Conservation (phyloP, 768 basidiomycete species). For the Gymnopilus dilepis region DNA sequence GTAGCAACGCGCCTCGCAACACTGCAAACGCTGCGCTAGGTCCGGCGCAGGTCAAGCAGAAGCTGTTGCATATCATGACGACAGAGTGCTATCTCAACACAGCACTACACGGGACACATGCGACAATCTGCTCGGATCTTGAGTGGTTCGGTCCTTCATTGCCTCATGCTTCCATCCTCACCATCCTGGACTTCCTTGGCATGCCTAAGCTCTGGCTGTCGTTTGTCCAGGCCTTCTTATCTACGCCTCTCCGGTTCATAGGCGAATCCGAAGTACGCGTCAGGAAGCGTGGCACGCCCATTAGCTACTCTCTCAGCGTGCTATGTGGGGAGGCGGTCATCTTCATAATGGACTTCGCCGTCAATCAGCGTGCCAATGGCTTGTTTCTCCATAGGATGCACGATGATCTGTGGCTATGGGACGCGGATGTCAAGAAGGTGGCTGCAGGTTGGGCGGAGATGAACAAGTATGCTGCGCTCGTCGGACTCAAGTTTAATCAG, state of each 20-base stretch:
- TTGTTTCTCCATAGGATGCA: conserved; percentile 50
- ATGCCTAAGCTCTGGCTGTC: conserved; percentile 40
- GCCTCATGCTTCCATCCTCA: conserved; percentile 45
- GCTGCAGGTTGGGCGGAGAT: conserved; percentile 47
- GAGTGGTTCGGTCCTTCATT: conserved; percentile 52
- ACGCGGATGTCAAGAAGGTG: conserved; percentile 36
- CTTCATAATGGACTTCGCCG: conserved; percentile 54
- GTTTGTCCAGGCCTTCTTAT: conserved; percentile 41
- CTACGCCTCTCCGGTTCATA: conserved; percentile 39
- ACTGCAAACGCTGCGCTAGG: conserved; percentile 27
- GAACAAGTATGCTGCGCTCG: conserved; percentile 44
- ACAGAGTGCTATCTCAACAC: conserved; percentile 47
- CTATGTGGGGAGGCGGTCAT: conserved; percentile 47
- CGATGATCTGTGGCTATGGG: conserved; percentile 53
- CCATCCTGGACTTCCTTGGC: conserved; percentile 44
- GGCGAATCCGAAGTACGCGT: conserved; percentile 36
- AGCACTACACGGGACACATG: conserved; percentile 37
- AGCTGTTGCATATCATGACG: conserved; percentile 44
- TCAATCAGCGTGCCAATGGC: conserved; percentile 47
- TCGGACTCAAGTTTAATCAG: conserved; percentile 46
- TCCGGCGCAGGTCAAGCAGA: conserved; percentile 35
- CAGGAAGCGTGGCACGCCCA: conserved; percentile 48
- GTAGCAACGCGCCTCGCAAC: background rate
- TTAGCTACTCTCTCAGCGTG: conserved; percentile 45
- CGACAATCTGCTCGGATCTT: conserved; percentile 45